phyloP scores from a whole-genome alignment of 345 rosid species.

The Syzygium jambos region DNA sequence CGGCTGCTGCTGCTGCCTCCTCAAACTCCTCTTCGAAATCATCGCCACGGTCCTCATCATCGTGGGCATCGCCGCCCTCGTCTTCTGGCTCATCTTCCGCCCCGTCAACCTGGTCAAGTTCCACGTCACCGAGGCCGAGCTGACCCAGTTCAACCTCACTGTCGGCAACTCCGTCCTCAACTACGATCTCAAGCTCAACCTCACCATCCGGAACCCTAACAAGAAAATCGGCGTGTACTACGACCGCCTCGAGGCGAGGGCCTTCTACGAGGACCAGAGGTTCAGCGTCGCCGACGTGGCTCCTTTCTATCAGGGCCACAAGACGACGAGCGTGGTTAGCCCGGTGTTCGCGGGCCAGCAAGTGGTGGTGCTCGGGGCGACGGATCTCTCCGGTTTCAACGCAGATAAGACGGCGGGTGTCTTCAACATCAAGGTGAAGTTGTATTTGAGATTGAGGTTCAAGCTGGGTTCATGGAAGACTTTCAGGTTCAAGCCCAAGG shows the following conservation, averaged over 20 bases:
- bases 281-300: slow-evolving; percentile 12
- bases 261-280: slow-evolving; percentile 32
- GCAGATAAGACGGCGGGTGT: slow-evolving; percentile 26
- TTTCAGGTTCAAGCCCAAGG: slow-evolving; percentile 36
- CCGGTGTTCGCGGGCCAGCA: slow-evolving; percentile 33
- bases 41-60: slow-evolving; percentile 22
- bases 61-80: slow-evolving; percentile 36
- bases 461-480: slow-evolving; percentile 48
- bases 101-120: slow-evolving; percentile 38
- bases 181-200: slow-evolving; percentile 31
- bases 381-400: slow-evolving; percentile 14
- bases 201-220: slow-evolving; percentile 60
- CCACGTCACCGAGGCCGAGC: slow-evolving; percentile 36
- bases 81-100: slow-evolving; percentile 59
- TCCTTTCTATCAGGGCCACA: slow-evolving; percentile 78
- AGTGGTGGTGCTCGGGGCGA: slow-evolving; percentile 13
- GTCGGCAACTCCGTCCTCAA: slow-evolving; percentile 14
- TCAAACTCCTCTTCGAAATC: slow-evolving; percentile 34
- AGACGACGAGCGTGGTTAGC: slow-evolving; percentile 44
- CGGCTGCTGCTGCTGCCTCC: slow-evolving; percentile 51
- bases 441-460: slow-evolving; percentile 50
- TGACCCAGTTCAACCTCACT: slow-evolving; percentile 40
- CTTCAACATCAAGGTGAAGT: slow-evolving; percentile 43
- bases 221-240: slow-evolving; percentile 46
- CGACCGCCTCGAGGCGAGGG: slow-evolving; percentile 37